Evolutionary conservation across 129 eudicot species (phyloP).

Genomic region (Helianthus tuberosus): DNA sequence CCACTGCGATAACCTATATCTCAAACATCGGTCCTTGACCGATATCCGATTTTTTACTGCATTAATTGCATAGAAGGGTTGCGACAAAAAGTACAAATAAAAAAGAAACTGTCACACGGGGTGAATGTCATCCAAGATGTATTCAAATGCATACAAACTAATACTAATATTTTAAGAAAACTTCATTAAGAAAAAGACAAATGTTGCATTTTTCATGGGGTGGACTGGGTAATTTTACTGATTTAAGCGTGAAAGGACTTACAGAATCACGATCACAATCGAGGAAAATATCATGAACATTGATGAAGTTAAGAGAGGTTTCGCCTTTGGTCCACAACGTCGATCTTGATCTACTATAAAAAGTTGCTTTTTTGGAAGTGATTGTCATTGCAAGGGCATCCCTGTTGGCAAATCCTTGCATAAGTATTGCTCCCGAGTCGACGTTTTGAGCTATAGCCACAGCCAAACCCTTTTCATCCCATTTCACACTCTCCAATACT

Average conservation of each 20-base stretch:
- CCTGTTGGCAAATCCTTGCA: slow-evolving; percentile 86
- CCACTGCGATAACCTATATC: too few species aligned
- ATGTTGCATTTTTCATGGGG: background rate
- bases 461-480: slow-evolving; percentile 99
- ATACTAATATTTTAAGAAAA: background rate
- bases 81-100: too few species aligned
- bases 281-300: slow-evolving; percentile 67
- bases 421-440: slow-evolving; percentile 83
- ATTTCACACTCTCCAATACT: slow-evolving; percentile 86
- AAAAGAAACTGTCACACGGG: background rate
- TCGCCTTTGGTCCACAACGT: slow-evolving; percentile 96
- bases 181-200: background rate
- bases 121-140: background rate
- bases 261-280: slow-evolving; percentile 97
- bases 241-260: slow-evolving; percentile 28
- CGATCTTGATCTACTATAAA: slow-evolving; percentile 91
- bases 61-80: too few species aligned
- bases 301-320: slow-evolving; percentile 85
- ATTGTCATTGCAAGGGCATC: slow-evolving; percentile 79
- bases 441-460: slow-evolving; percentile 99
- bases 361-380: slow-evolving; percentile 86
- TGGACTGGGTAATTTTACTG: too few species aligned
- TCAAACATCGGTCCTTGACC: too few species aligned
- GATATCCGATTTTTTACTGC: too few species aligned
- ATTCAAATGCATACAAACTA: background rate